Conservation (phyloP, 2,329 filamentous ascomycete species). For the Aspergillus glaucus region DNA sequence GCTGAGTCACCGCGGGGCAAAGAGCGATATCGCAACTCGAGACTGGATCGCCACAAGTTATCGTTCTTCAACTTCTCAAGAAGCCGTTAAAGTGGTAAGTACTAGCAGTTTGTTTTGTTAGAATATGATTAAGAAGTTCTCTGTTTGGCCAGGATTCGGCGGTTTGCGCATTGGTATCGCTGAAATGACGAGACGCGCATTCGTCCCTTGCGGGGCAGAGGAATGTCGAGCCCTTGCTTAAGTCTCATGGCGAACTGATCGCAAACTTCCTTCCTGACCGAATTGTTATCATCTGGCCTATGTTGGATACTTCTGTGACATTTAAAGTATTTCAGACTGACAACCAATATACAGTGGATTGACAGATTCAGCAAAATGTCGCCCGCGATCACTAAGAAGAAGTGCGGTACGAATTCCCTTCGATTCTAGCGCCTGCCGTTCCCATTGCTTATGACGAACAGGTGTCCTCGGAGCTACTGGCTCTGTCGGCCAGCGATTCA, state of each 20-base stretch:
- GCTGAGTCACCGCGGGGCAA: constrained; percentile 21
- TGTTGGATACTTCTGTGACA: not conserved
- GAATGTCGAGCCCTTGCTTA: not conserved
- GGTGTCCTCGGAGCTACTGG: constrained; percentile 86
- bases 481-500: constrained; percentile 91
- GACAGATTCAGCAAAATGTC: constrained; percentile 17
- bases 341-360: not conserved
- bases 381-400: constrained; percentile 30
- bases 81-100: constrained; percentile 17
- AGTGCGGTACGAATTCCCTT: constrained; percentile 28
- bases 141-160: not conserved
- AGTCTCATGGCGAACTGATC: not conserved
- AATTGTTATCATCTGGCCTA: not conserved
- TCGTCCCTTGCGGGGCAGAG: not conserved
- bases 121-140: not conserved
- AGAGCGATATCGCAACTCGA: constrained; percentile 28
- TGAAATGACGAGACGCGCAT: not conserved
- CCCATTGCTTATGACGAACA: constrained; percentile 25
- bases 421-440: not conserved
- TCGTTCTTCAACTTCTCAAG: constrained; percentile 11
- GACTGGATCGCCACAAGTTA: constrained; percentile 15
- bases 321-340: not conserved
- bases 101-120: constrained; percentile 1
- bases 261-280: not conserved
- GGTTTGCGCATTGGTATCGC: not conserved